Conservation (phyloP, 2,329 filamentous ascomycete species). For the Sporothrix curviconia region DNA sequence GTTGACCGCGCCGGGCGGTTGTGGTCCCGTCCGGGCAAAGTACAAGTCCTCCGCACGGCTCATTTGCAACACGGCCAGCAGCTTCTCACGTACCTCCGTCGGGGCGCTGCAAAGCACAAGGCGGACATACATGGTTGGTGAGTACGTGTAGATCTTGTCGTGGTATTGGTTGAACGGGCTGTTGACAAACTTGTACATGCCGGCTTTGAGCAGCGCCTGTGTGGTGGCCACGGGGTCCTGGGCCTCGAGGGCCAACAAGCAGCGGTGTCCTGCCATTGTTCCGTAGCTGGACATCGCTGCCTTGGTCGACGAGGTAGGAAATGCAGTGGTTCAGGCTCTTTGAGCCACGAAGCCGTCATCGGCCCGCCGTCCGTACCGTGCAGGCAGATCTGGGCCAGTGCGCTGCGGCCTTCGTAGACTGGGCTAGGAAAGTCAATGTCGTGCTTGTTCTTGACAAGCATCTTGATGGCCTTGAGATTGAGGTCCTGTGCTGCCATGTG, state of each 20-base stretch:
- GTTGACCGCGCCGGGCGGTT: conserved; percentile 47
- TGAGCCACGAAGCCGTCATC: conserved; percentile 41
- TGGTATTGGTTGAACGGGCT: conserved; percentile 50
- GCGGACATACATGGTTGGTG: conserved; percentile 56
- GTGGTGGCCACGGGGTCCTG: conserved; percentile 48
- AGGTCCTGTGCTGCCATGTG: conserved; percentile 58
- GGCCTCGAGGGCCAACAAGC: conserved; percentile 54
- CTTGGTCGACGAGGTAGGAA: conserved; percentile 47
- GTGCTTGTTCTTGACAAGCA: conserved; percentile 53
- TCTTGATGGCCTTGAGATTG: conserved; percentile 48
- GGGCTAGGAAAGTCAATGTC: conserved; percentile 59
- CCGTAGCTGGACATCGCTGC: conserved; percentile 49
- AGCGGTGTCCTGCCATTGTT: conserved; percentile 53
- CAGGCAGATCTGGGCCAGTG: conserved; percentile 57
- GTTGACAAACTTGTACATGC: conserved; percentile 60
- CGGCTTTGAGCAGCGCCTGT: conserved; percentile 53
- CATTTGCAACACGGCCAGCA: conserved; percentile 43
- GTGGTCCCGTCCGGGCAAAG: conserved; percentile 47
- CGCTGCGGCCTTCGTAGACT: conserved; percentile 55
- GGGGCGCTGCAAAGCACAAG: conserved; percentile 36
- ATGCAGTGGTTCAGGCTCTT: conserved; percentile 53
- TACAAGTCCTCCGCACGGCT: conserved; percentile 49
- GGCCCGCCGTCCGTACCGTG: conserved; percentile 43
- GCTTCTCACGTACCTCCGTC: conserved; percentile 34
- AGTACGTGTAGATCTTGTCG: conserved; percentile 51